phyloP scores from a whole-genome alignment of 2,329 filamentous ascomycete species.

The Sporothrix pallida region DNA sequence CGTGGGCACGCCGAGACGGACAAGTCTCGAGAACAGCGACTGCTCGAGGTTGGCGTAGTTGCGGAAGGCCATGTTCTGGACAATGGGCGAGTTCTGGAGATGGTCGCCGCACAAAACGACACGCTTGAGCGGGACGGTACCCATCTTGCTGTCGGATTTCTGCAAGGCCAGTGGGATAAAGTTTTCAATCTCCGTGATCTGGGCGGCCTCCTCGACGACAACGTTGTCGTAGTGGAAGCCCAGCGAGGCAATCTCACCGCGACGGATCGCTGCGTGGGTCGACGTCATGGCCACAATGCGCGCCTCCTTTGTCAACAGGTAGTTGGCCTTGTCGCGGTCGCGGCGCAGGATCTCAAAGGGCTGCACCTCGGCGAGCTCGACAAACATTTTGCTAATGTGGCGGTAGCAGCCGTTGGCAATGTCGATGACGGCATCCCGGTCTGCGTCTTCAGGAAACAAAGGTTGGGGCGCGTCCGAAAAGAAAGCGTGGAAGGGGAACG shows the following conservation, averaged over 20 bases:
- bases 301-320: slow-evolving; percentile 93
- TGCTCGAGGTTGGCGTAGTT: slow-evolving; percentile 97
- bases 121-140: slow-evolving; percentile 77
- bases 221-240: slow-evolving; percentile 98
- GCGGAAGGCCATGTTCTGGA: slow-evolving; percentile 91
- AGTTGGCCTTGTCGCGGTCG: slow-evolving; percentile 92
- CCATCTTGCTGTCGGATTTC: slow-evolving; percentile 74
- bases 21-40: slow-evolving; percentile 88
- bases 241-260: slow-evolving; percentile 86
- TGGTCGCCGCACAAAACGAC: slow-evolving; percentile 95
- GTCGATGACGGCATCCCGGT: slow-evolving; percentile 72
- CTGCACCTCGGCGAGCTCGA: slow-evolving; percentile 87
- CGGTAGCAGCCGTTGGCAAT: slow-evolving; percentile 83
- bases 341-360: slow-evolving; percentile 93
- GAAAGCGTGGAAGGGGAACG: slow-evolving; percentile 87
- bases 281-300: slow-evolving; percentile 98
- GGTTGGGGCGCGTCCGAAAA: slow-evolving; percentile 88
- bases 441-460: slow-evolving; percentile 71
- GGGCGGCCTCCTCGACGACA: slow-evolving; percentile 97
- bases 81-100: slow-evolving; percentile 92
- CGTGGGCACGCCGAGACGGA: slow-evolving; percentile 89
- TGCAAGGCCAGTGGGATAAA: slow-evolving; percentile 96
- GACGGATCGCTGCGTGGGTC: slow-evolving; percentile 93
- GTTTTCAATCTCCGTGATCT: slow-evolving; percentile 96
- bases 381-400: slow-evolving; percentile 89